These are phyloP conservation scores for Pyrenula massariospora DNA, from an alignment of 495 filamentous ascomycete species.

Conservation along the genomic window DNA sequence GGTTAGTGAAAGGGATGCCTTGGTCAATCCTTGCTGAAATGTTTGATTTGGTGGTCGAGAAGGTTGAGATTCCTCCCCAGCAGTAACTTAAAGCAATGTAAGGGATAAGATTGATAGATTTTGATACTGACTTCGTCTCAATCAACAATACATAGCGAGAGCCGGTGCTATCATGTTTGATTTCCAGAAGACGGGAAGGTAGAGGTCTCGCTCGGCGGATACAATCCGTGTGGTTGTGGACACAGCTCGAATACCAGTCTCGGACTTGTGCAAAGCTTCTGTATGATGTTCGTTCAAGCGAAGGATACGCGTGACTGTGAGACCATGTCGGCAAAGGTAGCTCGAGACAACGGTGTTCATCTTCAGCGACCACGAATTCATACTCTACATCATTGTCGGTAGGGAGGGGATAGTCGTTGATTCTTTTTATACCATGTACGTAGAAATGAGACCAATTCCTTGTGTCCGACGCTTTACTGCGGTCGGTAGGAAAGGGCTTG, in stretches of 20 bases:
- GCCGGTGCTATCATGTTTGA: not conserved
- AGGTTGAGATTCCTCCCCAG: conserved; percentile 1
- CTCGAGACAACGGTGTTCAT: not conserved
- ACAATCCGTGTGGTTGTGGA: not conserved
- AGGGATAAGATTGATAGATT: not conserved
- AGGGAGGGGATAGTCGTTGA: not conserved
- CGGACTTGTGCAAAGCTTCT: not conserved
- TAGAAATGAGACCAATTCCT: not conserved
- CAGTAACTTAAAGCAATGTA: conserved; percentile 5
- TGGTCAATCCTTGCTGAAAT: not conserved
- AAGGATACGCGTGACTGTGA: not conserved
- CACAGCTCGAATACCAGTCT: not conserved
- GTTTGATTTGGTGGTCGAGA: not conserved
- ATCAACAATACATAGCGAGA: not conserved
- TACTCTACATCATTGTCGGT: not conserved
- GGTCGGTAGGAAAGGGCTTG: not conserved
- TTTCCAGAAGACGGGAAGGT: not conserved
- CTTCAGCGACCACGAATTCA: not conserved
- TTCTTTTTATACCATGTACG: not conserved
- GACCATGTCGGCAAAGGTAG: not conserved
- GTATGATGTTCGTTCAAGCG: not conserved
- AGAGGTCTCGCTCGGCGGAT: not conserved
- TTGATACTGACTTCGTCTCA: not conserved
- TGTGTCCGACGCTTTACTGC: not conserved
- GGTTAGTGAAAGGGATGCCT: not conserved